Evolutionary conservation across 2,329 filamentous ascomycete species (phyloP), one percentile per base, ranked within the genome.

Genomic region (Penicillium sp.): DNA sequence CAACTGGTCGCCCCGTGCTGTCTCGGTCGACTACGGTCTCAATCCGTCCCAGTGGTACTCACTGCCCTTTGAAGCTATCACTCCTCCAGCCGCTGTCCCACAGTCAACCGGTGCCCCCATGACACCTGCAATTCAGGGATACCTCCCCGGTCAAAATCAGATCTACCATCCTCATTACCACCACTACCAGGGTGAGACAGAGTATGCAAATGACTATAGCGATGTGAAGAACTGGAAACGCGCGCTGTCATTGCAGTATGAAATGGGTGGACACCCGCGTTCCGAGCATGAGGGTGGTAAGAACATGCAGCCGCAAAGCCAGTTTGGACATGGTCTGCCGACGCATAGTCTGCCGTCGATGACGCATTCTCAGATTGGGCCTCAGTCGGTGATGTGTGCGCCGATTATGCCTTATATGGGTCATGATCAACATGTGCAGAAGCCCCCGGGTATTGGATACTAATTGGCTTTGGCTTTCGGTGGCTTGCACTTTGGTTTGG

Each of bases 191-290:
- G 40, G 49, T 7, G 52, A 61, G 19, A 37, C 44, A 2, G 54
- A 63, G 4, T 59, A 59, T 22, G 33, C 56, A 16, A 42, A 56
- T 16, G 56, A 57, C 4, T 60, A 57, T 16, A 18, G n/a, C 14
- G 59, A 60, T 31, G 9, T 51, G 3, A 68, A 64, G 50, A 50
- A 58, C 14, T 70, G 64, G 64, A 62, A 62, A 39, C 64, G 62
- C 4, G 56, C 58, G 19, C 57, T 64, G 50, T 61, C 62, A 19
- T 52, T 62, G n/a, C 57, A 64, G 12, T 65, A 66, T 48, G 59
- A 55, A 46, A 51, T 59, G 55, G 12, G 51, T 44, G 28, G 57
- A 42, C 22, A 51, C 43, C 29, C 36, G 10, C 46, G 41, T 11
- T 41, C 41, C 1, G 51, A 46, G 7, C 54, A 45, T 2, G 19